Conservation (phyloP, 306 rosid species). For the Prunus mume region DNA sequence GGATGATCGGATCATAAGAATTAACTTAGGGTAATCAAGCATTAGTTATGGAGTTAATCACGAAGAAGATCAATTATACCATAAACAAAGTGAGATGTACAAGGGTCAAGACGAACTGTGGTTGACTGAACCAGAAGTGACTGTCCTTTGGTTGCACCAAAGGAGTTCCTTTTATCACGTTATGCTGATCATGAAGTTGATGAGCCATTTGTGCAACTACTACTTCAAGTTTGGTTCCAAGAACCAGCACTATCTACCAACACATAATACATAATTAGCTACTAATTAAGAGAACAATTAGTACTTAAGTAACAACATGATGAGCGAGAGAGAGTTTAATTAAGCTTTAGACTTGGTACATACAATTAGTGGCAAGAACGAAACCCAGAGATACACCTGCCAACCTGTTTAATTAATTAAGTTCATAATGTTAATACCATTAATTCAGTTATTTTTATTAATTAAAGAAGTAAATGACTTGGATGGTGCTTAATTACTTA, state of each 20-base stretch:
- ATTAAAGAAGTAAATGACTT: not conserved
- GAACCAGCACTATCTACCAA: constrained; percentile 41
- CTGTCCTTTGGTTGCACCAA: constrained; percentile 52
- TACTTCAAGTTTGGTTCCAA: constrained; percentile 55
- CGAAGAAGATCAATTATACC: constrained; percentile 25
- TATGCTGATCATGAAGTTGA: constrained; percentile 25
- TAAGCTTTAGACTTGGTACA: constrained; percentile 1
- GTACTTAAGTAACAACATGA: not conserved
- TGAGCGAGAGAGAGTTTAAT: not conserved
- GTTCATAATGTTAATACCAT: not conserved
- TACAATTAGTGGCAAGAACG: constrained; percentile 55
- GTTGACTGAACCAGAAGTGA: constrained; percentile 58
- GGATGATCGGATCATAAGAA: not conserved
- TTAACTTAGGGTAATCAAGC: not conserved
- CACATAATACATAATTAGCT: not conserved
- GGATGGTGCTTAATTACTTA: constrained; percentile 15
- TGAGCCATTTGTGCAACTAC: constrained; percentile 55
- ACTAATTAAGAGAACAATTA: not conserved
- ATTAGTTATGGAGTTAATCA: not conserved
- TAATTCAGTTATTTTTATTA: not conserved
- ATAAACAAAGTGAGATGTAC: constrained; percentile 49
- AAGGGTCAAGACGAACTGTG: constrained; percentile 42
- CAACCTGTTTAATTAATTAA: constrained; percentile 39
- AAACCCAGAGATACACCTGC: constrained; percentile 54
- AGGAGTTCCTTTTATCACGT: constrained; percentile 49